Base-by-base conservation (phyloP, 495 filamentous ascomycete species). In the Daldinia bambusicola region DNA sequence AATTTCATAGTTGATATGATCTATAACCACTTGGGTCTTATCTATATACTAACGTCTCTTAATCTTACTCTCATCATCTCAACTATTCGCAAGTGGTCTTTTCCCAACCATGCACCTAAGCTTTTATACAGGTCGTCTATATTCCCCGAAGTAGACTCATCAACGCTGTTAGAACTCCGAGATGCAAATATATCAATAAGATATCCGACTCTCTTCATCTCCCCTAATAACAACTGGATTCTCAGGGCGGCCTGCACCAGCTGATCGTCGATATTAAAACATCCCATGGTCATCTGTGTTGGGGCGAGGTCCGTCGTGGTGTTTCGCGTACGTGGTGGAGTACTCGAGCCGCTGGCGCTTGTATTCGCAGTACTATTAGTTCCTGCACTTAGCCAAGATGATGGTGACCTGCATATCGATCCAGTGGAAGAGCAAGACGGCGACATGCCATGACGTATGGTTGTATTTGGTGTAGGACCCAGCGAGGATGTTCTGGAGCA, bases 261-360 rank as follows among this genome's bases (percentile, higher is more conserved):
- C 7, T 53, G 26, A 30, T 53, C 50, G 5, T 53, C 50, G 26
- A 53, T 53, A 20, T 6, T 53, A 6, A 53, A 53, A 3, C 50
- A 53, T 13, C 50, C 50, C 50, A 53, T 53, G n/a, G 22, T 53
- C 50, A 53, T 53, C 50, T 53, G 50, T 1, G 50, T 53, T 4
- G 50, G 50, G 31, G 50, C 50, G 12, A 53, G 50, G 12, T 53
- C 50, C 12, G 26, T 53, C 14, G 50, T 8, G 2, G 26, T 4
- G 13, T 8, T 32, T 32, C 50, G 26, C 26, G 12, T 32, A 0
- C 50, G 22, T 32, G 50, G 6, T 16, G 50, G 50, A 2, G 50
- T 53, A 22, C 50, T 53, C 1, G 50, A 16, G 13, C 50, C 50
- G 30, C 50, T 53, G 3, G 16, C 50, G 3, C 50, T 53, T n/a